phyloP scores from a whole-genome alignment of 2,329 filamentous ascomycete genomes.

The Fonsecaea erecta region DNA sequence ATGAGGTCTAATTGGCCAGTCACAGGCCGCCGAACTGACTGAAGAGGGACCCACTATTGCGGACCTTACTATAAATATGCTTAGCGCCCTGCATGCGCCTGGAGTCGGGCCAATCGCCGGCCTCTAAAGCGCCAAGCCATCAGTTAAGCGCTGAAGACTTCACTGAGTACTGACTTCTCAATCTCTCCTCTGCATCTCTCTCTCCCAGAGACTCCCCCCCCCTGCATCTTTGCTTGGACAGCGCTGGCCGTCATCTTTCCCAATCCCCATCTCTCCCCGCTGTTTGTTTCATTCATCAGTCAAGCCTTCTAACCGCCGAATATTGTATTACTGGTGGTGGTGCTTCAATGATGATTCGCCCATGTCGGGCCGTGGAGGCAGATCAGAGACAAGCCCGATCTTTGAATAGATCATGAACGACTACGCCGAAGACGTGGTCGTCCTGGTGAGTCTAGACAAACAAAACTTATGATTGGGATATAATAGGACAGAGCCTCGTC shows the following conservation, averaged over 20 bases:
- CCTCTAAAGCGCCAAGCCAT: background rate
- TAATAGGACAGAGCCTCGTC: slow-evolving; percentile 9
- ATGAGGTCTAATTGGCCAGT: background rate
- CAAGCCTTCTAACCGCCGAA: slow-evolving; percentile 15
- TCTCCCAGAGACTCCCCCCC: slow-evolving; percentile 1
- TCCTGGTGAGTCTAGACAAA: background rate
- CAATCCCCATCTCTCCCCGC: background rate
- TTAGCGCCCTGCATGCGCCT: slow-evolving; percentile 2
- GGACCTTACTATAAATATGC: background rate
- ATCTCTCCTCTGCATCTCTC: slow-evolving; percentile 5
- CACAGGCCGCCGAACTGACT: background rate
- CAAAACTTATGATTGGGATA: background rate
- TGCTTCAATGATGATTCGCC: slow-evolving; percentile 5
- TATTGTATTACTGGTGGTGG: slow-evolving; percentile 1
- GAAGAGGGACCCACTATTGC: background rate
- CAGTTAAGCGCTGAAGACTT: background rate
- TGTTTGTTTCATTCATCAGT: slow-evolving; percentile 8
- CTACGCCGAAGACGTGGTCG: background rate
- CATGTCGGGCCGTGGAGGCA: background rate
- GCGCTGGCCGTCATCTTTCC: background rate
- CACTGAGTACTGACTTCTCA: background rate
- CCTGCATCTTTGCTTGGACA: slow-evolving; percentile 9
- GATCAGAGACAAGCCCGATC: slow-evolving; percentile 9
- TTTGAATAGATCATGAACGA: slow-evolving; percentile 12
- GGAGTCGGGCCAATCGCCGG: background rate